Base-by-base conservation (phyloP, 2,329 filamentous ascomycete genomes). In the Phaeoacremonium minimum region DNA sequence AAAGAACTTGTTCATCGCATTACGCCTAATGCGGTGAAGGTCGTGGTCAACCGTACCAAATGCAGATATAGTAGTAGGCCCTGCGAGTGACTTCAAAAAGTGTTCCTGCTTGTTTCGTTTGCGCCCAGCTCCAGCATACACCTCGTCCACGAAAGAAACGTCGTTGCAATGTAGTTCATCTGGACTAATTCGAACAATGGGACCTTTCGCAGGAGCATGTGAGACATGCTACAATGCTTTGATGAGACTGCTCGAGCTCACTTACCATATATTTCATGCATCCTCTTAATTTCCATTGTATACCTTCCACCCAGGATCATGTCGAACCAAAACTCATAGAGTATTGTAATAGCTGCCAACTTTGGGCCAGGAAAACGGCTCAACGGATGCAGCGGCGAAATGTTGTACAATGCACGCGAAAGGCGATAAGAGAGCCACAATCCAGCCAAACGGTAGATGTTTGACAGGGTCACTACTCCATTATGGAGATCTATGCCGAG, bases 141-240 rank as follows among this genome's bases (percentile, higher is more conserved):
- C 35, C 18, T 38, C 32, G 17, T 35, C 36, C 5, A 33, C 18
- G 16, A 38, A 38, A n/a, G 5, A 2, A 20, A 32, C 26, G 15
- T 38, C 36, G 29, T 15, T 35, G 36, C 32, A 38, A 18, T 38
- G 36, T 6, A 38, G 7, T 32, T 39, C 37, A 15, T 35, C n/a
- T 9, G 37, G 37, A 11, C 20, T 39, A 16, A 39, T 39, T 9
- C 37, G 37, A 31, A 38, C 15, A 4, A 38, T 14, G 8, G 36
- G 36, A 6, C 36, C 30, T 32, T 8, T 6, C 5, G 5, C 2
- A 16, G 6, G 8, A 8, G 15, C 9, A 11, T 31, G 13, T 17
- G 4, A 17, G 8, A 5, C 28, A 14, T 30, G 28, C 11, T 14
- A 13, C 11, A 4, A 11, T 13, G 4, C n/a, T 6, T n/a, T 14